Percentiles rank a stretch among this genome's conserved stretches.
phyloP scores from a whole-genome alignment of 495 filamentous ascomycete species.

The Podospora bellae-mahoneyi region DNA sequence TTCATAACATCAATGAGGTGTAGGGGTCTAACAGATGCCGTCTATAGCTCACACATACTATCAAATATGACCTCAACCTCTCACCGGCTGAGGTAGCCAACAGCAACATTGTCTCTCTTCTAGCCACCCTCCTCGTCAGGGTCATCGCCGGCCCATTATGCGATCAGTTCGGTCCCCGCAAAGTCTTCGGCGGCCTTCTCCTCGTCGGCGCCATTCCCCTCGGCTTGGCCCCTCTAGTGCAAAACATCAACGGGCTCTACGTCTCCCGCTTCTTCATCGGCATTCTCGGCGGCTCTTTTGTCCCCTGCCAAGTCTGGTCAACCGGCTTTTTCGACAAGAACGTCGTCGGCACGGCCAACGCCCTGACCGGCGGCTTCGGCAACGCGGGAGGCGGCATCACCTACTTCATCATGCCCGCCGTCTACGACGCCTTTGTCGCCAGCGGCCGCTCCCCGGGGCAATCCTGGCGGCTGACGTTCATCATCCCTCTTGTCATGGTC shows the following conservation, averaged over 20 bases:
- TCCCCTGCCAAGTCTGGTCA: constrained; percentile 93
- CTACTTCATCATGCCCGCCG: constrained; percentile 89
- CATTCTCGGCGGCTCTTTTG: constrained; percentile 84
- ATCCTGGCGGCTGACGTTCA: constrained; percentile 82
- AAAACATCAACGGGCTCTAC: constrained; percentile 64
- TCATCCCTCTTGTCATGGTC: constrained; percentile 79
- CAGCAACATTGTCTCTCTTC: constrained; percentile 83
- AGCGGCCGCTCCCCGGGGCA: constrained; percentile 57
- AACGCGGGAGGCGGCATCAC: constrained; percentile 86
- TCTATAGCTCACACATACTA: constrained; percentile 63
- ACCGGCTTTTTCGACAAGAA: constrained; percentile 95
- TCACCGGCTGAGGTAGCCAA: constrained; percentile 69
- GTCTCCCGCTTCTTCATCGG: constrained; percentile 86
- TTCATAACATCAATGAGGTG: not conserved
- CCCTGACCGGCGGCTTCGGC: constrained; percentile 78
- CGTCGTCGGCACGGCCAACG: constrained; percentile 84
- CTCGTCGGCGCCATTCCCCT: constrained; percentile 77
- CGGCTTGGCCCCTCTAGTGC: constrained; percentile 73
- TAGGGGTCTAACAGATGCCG: not conserved
- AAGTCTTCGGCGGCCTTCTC: constrained; percentile 73
- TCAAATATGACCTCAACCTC: constrained; percentile 72
- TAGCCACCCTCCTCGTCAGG: constrained; percentile 77
- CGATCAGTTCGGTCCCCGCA: constrained; percentile 77
- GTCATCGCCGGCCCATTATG: constrained; percentile 79
- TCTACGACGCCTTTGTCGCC: constrained; percentile 71